phyloP scores from a whole-genome alignment of 2,329 filamentous ascomycete genomes.

The Fusarium brachygibbosum region DNA sequence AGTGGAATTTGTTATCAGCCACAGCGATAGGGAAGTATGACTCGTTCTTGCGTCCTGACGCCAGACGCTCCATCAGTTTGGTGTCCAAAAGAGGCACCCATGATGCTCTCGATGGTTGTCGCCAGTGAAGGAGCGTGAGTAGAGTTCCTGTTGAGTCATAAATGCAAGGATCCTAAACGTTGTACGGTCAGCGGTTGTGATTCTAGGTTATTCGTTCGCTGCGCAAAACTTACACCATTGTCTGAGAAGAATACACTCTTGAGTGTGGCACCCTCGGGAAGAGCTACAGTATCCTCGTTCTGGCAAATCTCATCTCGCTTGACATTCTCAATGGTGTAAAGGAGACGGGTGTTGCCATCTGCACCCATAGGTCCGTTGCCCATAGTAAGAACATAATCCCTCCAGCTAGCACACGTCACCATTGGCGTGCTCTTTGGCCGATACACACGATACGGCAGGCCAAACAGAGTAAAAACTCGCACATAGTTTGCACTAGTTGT shows the following conservation, averaged over 20 bases:
- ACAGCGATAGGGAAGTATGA: slow-evolving; percentile 96
- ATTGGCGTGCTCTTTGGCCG: slow-evolving; percentile 90
- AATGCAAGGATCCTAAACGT: slow-evolving; percentile 84
- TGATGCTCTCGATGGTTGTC: slow-evolving; percentile 82
- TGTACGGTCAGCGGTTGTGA: slow-evolving; percentile 9
- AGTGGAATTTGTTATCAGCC: slow-evolving; percentile 92
- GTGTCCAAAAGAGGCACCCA: slow-evolving; percentile 97
- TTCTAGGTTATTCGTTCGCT: background rate
- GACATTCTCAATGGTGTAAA: slow-evolving; percentile 95
- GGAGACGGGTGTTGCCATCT: slow-evolving; percentile 81
- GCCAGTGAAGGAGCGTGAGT: slow-evolving; percentile 91
- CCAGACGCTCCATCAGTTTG: slow-evolving; percentile 82
- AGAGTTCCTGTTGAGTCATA: slow-evolving; percentile 94
- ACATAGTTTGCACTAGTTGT: slow-evolving; percentile 91
- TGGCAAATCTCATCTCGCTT: slow-evolving; percentile 95
- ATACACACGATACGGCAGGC: slow-evolving; percentile 89
- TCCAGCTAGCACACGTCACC: slow-evolving; percentile 93
- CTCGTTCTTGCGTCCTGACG: slow-evolving; percentile 87
- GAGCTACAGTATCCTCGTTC: slow-evolving; percentile 89
- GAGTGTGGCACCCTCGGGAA: slow-evolving; percentile 79
- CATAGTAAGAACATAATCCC: slow-evolving; percentile 95
- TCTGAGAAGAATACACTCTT: slow-evolving; percentile 93
- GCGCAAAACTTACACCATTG: slow-evolving; percentile 73
- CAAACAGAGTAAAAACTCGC: slow-evolving; percentile 92
- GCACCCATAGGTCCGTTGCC: slow-evolving; percentile 89